Percentiles rank a stretch among this genome's conserved stretches.
phyloP scores from a whole-genome alignment of 202 grass and related monocot genomes.

The Musa balbisiana region DNA sequence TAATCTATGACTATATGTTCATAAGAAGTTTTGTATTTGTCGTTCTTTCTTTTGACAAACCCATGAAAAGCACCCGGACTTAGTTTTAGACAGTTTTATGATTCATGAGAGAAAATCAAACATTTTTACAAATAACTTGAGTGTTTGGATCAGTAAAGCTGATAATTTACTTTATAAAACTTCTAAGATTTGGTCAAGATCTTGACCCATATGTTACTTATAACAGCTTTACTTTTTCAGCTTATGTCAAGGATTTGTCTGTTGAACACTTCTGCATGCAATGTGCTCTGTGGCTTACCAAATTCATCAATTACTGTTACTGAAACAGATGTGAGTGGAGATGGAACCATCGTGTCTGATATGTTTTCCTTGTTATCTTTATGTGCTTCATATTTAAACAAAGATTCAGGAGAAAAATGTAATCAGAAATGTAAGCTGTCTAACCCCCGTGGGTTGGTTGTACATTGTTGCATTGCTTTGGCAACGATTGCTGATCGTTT shows the following conservation, averaged over 20 bases:
- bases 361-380: constrained; percentile 71
- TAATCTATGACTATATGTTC: background rate
- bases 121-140: background rate
- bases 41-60: background rate
- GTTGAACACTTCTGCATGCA: constrained; percentile 48
- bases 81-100: background rate
- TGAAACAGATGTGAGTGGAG: constrained; percentile 59
- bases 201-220: background rate
- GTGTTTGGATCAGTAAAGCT: background rate
- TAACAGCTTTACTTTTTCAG: constrained; percentile 39
- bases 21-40: background rate
- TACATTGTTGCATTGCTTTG: constrained; percentile 23
- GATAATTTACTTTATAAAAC: background rate
- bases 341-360: constrained; percentile 76
- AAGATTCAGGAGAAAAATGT: constrained; percentile 56
- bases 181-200: background rate
- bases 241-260: constrained; percentile 85
- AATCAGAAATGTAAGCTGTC: constrained; percentile 79
- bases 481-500: constrained; percentile 27
- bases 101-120: background rate
- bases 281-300: constrained; percentile 41
- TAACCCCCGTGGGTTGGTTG: constrained; percentile 55
- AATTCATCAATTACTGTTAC: constrained; percentile 38
- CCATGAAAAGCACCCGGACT: background rate
- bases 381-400: constrained; percentile 70